Evolutionary conservation across 129 eudicot genomes (phyloP), one percentile per base, ranked within the genome.

Genomic region (Chrysanthemum lavandulifolium): DNA sequence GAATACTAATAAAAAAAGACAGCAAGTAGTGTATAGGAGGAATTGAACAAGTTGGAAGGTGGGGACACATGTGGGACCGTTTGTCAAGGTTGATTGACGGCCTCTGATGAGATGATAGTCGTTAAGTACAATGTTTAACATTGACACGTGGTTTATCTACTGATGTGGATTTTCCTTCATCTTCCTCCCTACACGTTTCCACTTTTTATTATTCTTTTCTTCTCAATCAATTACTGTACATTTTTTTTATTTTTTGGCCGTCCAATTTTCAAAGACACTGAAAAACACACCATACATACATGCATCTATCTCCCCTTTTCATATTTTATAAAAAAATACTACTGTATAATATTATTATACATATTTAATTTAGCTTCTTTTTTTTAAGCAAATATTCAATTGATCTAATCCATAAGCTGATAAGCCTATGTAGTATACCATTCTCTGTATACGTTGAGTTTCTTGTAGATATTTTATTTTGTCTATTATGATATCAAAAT

Each of bases 111-210:
- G 54, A 13, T 31, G 6, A 31, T 31, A 31, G 36, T 31, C 36
- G 36, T 31, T 4, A 4, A 31, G 36, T 31, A 31, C 36, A 31
- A 6, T 7, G 9, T 36, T 36, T 40, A 58, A 58, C 67, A 25
- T 8, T 53, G 82, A 78, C 82, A 78, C 82, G 82, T 78, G 77
- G 54, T 71, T 71, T 65, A 78, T 71, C 72, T 63, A 4, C 67
- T 71, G 67, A 78, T 76, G 77, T 78, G 77, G 82, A 71, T 71
- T 67, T 63, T 19, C 13, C 51, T 71, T 78, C 76, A 43, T 78
- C 56, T 76, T 53, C 72, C 70, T 62, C 63, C 76, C 82, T 78
- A 74, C 78, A 74, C 78, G 71, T 74, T 52, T 74, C 78, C 15
- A 31, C 71, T 78, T 71, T 21, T 13, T 27, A 10, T 40, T 70